Base-by-base conservation (phyloP, 2,329 filamentous ascomycete species). In the Scedosporium dehoogii region DNA sequence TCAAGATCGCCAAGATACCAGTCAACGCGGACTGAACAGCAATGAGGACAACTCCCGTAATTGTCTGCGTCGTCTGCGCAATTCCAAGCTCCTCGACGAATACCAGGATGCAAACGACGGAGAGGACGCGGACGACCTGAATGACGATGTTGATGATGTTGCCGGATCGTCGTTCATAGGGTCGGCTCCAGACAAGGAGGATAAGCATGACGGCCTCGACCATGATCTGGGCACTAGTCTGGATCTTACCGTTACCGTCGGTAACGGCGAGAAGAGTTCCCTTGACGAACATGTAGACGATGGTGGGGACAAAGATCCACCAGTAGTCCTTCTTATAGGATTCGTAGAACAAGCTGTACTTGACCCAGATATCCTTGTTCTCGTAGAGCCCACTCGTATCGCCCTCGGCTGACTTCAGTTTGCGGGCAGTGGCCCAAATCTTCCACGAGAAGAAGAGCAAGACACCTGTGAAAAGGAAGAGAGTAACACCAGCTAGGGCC, bases 261-360 rank as follows among this genome's bases (percentile, higher is more conserved):
- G 85, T 91, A 33, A 85, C 90, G 14, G 93, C 93, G 67, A 97
- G 87, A 63, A 93, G 85, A 65, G 86, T 88, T 62, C 93, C 92
- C 77, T 94, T 94, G 71, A 86, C 87, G 71, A 97, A 92, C 79
- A 92, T 89, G 79, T 97, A 97, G 66, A 92, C 65, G 70, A 97
- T 96, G 65, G 84, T 80, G 0, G 94, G 94, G 14, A 97, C 82
- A 72, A 99, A 97, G 25, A 97, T 76, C 93, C 93, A 97, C 94
- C 94, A 99, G 79, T 93, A 96, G 68, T 87, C 85, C 75, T 90
- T 91, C 78, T 91, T 92, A 81, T 96, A 97, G 68, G 88, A 88
- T 70, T 97, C 94, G 79, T 99, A 99, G 78, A 99, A 97, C 65
- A 97, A 81, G 70, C 90, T 94, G 81, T 99, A 99, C 78, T 94